phyloP scores from a whole-genome alignment of 257 asterid species.

The Eucommia ulmoides region DNA sequence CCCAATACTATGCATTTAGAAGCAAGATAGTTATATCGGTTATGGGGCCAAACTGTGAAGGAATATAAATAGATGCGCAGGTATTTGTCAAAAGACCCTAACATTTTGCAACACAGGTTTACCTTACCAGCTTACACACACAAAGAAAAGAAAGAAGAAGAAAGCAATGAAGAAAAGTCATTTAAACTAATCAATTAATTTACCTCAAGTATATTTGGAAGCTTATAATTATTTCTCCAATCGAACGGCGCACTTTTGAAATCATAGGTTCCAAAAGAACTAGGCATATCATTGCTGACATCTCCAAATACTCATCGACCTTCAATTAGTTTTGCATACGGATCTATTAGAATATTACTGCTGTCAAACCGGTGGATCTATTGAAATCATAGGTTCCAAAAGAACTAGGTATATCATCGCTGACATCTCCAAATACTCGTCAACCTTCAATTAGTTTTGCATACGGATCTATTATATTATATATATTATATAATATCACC shows the following conservation, averaged over 20 bases:
- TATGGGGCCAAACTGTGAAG: no score
- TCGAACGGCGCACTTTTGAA: constrained; percentile 65
- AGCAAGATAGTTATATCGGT: no score
- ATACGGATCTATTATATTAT: constrained; percentile 72
- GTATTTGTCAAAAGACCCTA: no score
- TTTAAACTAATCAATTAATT: no score
- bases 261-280: constrained; percentile 69
- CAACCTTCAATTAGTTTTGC: constrained; percentile 93
- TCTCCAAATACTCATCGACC: constrained; percentile 86
- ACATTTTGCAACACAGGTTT: no score
- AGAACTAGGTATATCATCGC: constrained; percentile 44
- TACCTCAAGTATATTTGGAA: constrained; percentile 90
- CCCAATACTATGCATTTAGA: no score
- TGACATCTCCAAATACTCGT: constrained; percentile 67
- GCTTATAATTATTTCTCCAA: constrained; percentile 82
- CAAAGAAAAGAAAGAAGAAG: no score
- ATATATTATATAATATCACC: no score
- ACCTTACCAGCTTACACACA: no score
- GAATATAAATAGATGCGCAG: no score
- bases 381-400: constrained; percentile 75
- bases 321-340: constrained; percentile 86
- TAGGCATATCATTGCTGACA: constrained; percentile 45
- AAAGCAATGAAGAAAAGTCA: no score
- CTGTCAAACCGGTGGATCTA: constrained; percentile 77
- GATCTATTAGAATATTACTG: constrained; percentile 58